Evolutionary conservation across 2,329 filamentous ascomycete species (phyloP).

Genomic region (Rosellinia necatrix): DNA sequence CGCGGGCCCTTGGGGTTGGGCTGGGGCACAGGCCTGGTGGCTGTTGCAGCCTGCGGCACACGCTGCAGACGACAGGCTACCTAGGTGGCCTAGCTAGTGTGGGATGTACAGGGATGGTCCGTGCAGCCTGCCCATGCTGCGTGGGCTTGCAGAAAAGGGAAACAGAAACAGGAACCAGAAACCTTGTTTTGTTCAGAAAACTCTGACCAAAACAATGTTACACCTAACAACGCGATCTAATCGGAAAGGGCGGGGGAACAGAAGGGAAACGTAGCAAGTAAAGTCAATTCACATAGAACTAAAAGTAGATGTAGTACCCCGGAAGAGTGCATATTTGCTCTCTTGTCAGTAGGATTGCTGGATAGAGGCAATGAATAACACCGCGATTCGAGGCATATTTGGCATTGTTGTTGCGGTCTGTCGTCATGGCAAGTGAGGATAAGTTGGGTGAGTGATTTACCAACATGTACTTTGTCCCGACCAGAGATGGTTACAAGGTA

Average conservation of each 20-base stretch:
- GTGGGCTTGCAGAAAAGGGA: conserved; percentile 14
- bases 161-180: conserved; percentile 12
- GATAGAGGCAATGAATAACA: conserved; percentile 4
- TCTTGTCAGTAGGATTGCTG: too few species aligned
- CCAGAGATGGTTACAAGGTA: conserved; percentile 14
- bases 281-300: conserved; percentile 19
- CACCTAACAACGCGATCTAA: conserved; percentile 1
- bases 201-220: conserved; percentile 30
- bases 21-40: too few species aligned
- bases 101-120: conserved; percentile 8
- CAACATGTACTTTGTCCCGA: conserved; percentile 25
- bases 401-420: conserved; percentile 27
- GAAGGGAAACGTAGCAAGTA: too few species aligned
- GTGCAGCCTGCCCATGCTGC: conserved; percentile 16
- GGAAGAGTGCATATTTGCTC: too few species aligned
- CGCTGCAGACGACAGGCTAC: too few species aligned
- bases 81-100: too few species aligned
- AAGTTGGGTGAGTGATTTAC: conserved; percentile 33
- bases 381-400: conserved; percentile 25
- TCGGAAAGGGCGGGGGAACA: conserved; percentile 4
- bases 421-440: conserved; percentile 30
- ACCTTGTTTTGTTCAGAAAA: conserved; percentile 27
- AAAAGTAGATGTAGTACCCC: too few species aligned
- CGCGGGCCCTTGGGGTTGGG: too few species aligned
- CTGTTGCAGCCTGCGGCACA: too few species aligned